A percentile compares a stretch with the other conserved stretches of the same genome.
Conservation (phyloP, 495 filamentous ascomycete species). For the Copromyces sp. region DNA sequence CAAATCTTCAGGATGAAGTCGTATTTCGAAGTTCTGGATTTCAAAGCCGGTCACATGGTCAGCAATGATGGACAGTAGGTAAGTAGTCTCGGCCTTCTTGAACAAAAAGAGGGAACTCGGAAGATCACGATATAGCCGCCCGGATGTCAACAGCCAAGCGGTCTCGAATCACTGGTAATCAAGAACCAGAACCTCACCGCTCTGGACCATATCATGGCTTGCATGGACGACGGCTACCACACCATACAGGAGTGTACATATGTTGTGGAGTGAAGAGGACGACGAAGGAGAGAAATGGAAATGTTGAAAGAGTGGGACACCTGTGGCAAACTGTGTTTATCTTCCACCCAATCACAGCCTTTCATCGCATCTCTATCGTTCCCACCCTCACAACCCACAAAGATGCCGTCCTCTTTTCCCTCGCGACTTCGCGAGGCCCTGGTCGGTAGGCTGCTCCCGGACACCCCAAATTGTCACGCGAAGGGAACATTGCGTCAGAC, state of each 20-base stretch:
- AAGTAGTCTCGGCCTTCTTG: slow-evolving; percentile 8
- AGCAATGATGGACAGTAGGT: background rate
- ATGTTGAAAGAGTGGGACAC: slow-evolving; percentile 9
- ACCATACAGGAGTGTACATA: background rate
- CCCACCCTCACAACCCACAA: background rate
- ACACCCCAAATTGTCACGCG: background rate
- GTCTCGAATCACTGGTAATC: background rate
- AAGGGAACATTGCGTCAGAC: slow-evolving; percentile 15
- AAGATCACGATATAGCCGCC: background rate
- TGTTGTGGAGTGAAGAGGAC: background rate
- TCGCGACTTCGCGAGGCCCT: background rate
- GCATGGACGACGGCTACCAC: background rate
- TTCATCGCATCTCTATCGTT: slow-evolving; percentile 1
- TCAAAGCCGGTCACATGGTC: background rate
- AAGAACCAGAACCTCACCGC: slow-evolving; percentile 7
- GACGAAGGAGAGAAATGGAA: slow-evolving; percentile 8
- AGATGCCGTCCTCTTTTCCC: background rate
- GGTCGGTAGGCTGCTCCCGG: background rate
- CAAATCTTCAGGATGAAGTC: background rate
- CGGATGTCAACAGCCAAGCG: background rate
- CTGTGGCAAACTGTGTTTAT: slow-evolving; percentile 14
- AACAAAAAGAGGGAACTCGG: background rate
- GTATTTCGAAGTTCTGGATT: background rate
- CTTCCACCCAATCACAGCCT: slow-evolving; percentile 15
- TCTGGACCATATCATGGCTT: slow-evolving; percentile 1